Conservation (phyloP, 495 filamentous ascomycete genomes). For the Neurospora sp. region DNA sequence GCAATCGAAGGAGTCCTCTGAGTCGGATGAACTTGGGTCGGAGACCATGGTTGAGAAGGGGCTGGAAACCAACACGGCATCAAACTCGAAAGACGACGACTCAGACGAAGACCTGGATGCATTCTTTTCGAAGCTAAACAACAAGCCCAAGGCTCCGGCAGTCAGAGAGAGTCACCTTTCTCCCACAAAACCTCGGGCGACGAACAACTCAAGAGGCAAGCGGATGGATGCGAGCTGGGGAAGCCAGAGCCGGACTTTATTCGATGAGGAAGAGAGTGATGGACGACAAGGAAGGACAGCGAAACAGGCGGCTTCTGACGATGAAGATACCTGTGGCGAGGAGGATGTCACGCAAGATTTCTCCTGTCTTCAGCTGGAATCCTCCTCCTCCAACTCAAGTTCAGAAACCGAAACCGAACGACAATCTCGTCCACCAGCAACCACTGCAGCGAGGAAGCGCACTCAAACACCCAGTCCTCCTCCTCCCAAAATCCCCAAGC, state of each 20-base stretch:
- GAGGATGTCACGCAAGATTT: slow-evolving; percentile 16
- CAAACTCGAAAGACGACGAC: background rate
- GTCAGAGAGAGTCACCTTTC: background rate
- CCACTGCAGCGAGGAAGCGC: background rate
- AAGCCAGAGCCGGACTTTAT: background rate
- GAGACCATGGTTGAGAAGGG: background rate
- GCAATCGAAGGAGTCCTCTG: background rate
- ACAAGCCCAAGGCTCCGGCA: background rate
- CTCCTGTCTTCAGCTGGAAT: slow-evolving; percentile 14
- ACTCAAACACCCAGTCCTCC: slow-evolving; percentile 10
- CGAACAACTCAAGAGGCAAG: background rate
- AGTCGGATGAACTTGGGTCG: background rate
- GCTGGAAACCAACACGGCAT: background rate
- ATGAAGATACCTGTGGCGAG: background rate
- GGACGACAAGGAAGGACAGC: background rate
- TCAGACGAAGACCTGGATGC: background rate
- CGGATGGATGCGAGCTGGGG: background rate
- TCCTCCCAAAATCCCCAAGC: slow-evolving; percentile 19
- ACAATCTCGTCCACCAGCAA: background rate
- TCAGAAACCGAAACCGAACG: background rate
- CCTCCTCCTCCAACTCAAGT: background rate
- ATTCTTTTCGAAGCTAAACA: background rate
- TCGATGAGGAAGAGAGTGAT: background rate
- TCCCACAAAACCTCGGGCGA: background rate
- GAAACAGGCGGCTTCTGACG: background rate